Percentiles rank a stretch among this genome's conserved stretches.
phyloP scores from a whole-genome alignment of 768 basidiomycete species.

The Trametes meyenii region DNA sequence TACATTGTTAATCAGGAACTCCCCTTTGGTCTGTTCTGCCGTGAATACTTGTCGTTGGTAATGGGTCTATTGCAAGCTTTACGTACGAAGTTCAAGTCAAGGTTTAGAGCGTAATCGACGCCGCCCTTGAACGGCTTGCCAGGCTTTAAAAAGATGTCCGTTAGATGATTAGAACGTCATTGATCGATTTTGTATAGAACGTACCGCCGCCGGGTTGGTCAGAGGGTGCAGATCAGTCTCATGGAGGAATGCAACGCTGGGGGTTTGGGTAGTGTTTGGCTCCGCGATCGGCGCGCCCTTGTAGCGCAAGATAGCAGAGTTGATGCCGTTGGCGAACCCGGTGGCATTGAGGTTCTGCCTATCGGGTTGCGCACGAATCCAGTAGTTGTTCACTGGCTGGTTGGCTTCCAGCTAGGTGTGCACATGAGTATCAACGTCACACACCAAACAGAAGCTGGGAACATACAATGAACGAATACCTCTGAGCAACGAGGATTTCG shows the following conservation, averaged over 20 bases:
- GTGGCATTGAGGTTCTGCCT: conserved; percentile 6
- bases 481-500: conserved; percentile 45
- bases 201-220: conserved; percentile 27
- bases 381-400: conserved; percentile 46
- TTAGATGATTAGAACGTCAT: too few species aligned
- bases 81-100: conserved; percentile 24
- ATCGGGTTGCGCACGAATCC: conserved; percentile 4
- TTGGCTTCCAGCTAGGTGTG: conserved; percentile 39
- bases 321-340: conserved; percentile 39
- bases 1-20: conserved; percentile 40
- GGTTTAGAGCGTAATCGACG: conserved; percentile 24
- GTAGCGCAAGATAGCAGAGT: conserved; percentile 51
- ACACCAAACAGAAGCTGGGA: background rate
- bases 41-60: too few species aligned
- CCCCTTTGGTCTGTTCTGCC: background rate
- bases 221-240: conserved; percentile 28
- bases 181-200: background rate
- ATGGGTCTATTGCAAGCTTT: background rate
- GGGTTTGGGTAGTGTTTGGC: conserved; percentile 30
- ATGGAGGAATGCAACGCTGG: conserved; percentile 10
- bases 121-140: conserved; percentile 26
- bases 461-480: conserved; percentile 34
- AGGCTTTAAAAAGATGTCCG: conserved; percentile 19
- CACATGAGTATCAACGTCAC: background rate
- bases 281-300: conserved; percentile 41